Percentiles rank a stretch among this genome's conserved stretches.
Conservation (phyloP, 1,139 yeast genomes). For the Candida gigantensis region DNA sequence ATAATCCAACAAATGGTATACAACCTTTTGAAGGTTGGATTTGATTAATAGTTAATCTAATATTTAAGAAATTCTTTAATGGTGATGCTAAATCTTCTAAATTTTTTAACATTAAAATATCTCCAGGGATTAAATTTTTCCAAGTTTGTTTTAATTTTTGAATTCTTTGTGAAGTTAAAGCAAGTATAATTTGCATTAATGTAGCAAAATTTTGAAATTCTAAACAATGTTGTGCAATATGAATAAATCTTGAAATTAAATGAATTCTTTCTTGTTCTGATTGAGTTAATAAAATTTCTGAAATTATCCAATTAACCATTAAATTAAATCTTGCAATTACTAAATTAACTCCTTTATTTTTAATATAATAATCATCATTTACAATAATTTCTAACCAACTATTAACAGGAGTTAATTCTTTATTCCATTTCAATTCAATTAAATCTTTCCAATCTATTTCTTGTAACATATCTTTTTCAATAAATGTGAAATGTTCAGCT, state of each 20-base stretch:
- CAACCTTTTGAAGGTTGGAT: slow-evolving; percentile 76
- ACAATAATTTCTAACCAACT: slow-evolving; percentile 84
- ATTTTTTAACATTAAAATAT: slow-evolving; percentile 63
- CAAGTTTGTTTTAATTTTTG: slow-evolving; percentile 71
- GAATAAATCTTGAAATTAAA: slow-evolving; percentile 78
- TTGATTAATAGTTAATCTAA: slow-evolving; percentile 63
- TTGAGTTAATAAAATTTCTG: slow-evolving; percentile 77
- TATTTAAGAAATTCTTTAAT: slow-evolving; percentile 60
- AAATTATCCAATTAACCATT: slow-evolving; percentile 89
- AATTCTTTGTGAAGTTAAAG: slow-evolving; percentile 72
- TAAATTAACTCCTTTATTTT: slow-evolving; percentile 71
- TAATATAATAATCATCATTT: slow-evolving; percentile 51
- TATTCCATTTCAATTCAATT: slow-evolving; percentile 74
- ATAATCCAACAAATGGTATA: slow-evolving; percentile 86
- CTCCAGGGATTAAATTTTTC: slow-evolving; percentile 59
- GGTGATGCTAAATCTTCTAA: slow-evolving; percentile 67
- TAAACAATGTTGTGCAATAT: slow-evolving; percentile 75
- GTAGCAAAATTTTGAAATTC: slow-evolving; percentile 81
- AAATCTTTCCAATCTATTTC: slow-evolving; percentile 94
- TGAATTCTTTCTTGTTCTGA: slow-evolving; percentile 58
- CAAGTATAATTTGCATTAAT: slow-evolving; percentile 82
- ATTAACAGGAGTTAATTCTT: slow-evolving; percentile 66
- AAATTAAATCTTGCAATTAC: slow-evolving; percentile 88
- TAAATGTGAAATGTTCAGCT: slow-evolving; percentile 79
- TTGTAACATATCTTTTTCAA: slow-evolving; percentile 79